Percentiles rank a stretch among this genome's conserved stretches.
Conservation (phyloP, 129 eudicot species). For the Centrapalus pauciflorus region DNA sequence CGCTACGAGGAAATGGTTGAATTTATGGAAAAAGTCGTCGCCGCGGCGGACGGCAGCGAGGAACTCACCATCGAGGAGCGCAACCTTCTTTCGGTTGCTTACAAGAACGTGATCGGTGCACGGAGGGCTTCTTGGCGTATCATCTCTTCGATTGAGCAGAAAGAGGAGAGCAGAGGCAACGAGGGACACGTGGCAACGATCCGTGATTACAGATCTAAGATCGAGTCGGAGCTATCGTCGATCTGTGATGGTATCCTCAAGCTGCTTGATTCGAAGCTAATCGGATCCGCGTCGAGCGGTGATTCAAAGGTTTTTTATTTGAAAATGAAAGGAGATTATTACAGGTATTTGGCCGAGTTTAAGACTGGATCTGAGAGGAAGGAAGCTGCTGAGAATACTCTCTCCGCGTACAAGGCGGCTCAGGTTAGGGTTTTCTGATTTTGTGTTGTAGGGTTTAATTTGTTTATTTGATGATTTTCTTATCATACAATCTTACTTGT, state of each 20-base stretch:
- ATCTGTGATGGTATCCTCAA: constrained; percentile 77
- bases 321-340: constrained; percentile 91
- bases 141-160: constrained; percentile 88
- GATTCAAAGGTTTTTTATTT: constrained; percentile 75
- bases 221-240: constrained; percentile 58
- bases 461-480: background rate
- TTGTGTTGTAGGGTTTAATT: background rate
- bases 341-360: constrained; percentile 79
- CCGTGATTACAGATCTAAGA: constrained; percentile 81
- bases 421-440: constrained; percentile 43
- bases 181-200: constrained; percentile 69
- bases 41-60: constrained; percentile 59
- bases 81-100: constrained; percentile 87
- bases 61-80: constrained; percentile 84
- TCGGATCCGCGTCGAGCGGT: constrained; percentile 57
- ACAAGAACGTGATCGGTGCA: constrained; percentile 90
- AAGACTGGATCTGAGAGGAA: constrained; percentile 82
- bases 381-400: constrained; percentile 86
- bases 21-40: constrained; percentile 86
- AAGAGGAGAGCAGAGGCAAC: constrained; percentile 84
- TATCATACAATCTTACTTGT: background rate
- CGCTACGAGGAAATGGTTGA: constrained; percentile 94
- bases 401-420: constrained; percentile 77
- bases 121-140: constrained; percentile 87
- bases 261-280: constrained; percentile 67